Percentiles rank a stretch among this genome's conserved stretches.
Conservation (phyloP, 23 red algal genomes). For the Pyropia yezoensis region DNA sequence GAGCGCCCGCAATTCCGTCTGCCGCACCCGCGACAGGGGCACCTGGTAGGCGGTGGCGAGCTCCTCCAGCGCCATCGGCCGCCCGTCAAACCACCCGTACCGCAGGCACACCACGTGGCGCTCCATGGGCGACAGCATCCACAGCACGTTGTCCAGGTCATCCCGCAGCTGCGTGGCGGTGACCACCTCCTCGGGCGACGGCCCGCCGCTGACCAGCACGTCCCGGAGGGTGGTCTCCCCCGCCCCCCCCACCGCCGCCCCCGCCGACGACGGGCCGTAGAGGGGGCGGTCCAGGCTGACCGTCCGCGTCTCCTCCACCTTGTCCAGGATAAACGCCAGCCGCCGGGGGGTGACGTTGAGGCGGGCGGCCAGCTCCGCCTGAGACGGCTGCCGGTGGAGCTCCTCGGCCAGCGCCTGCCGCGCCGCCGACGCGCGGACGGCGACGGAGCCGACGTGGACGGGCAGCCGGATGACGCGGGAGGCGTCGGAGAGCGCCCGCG, state of each 20-base stretch:
- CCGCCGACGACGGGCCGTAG: background rate
- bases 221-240: slow-evolving; percentile 39
- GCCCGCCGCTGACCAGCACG: slow-evolving; percentile 13
- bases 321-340: slow-evolving; percentile 44
- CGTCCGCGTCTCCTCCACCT: slow-evolving; percentile 55
- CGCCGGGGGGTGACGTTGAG: slow-evolving; percentile 37
- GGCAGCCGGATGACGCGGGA: slow-evolving; percentile 73
- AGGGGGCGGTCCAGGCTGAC: slow-evolving; percentile 44
- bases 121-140: slow-evolving; percentile 58
- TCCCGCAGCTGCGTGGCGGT: slow-evolving; percentile 29
- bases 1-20: slow-evolving; percentile 81
- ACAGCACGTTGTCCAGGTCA: slow-evolving; percentile 81
- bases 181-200: slow-evolving; percentile 62
- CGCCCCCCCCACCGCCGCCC: too few relatives aligned
- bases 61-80: slow-evolving; percentile 74
- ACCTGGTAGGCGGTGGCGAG: slow-evolving; percentile 70
- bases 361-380: slow-evolving; percentile 34
- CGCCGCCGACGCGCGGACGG: slow-evolving; percentile 32
- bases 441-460: slow-evolving; percentile 40
- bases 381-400: slow-evolving; percentile 13
- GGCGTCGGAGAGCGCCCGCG: slow-evolving; percentile 39
- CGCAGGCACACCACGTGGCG: slow-evolving; percentile 84
- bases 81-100: slow-evolving; percentile 79
- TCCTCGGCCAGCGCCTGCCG: slow-evolving; percentile 19
- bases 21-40: slow-evolving; percentile 73